Conservation (phyloP, 2,329 filamentous ascomycete species). For the Fusarium abutilonis region DNA sequence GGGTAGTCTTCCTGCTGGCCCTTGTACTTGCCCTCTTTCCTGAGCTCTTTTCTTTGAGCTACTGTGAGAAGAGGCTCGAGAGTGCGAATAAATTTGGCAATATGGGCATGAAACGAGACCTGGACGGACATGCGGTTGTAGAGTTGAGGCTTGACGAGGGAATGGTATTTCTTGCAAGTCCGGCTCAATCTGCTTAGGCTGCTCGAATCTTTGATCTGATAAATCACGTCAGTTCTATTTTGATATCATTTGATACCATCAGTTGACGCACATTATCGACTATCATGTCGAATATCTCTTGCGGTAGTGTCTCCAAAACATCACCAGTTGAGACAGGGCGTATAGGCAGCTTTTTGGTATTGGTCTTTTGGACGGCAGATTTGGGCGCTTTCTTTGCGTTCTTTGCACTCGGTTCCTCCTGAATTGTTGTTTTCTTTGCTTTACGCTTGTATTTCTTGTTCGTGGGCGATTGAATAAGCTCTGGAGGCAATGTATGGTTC, state of each 20-base stretch:
- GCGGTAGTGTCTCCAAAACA: conserved; percentile 13
- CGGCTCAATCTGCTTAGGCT: conserved; percentile 16
- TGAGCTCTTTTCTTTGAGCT: conserved; percentile 32
- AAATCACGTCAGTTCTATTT: background rate
- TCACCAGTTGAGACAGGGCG: background rate
- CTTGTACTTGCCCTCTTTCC: conserved; percentile 28
- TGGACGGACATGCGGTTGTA: conserved; percentile 20
- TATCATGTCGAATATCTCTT: conserved; percentile 31
- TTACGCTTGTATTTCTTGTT: conserved; percentile 17
- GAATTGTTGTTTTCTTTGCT: conserved; percentile 7
- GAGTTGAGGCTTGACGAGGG: conserved; percentile 23
- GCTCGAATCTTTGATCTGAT: conserved; percentile 7
- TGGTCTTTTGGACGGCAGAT: background rate
- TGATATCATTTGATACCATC: background rate
- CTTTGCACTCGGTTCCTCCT: background rate
- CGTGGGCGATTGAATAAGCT: background rate
- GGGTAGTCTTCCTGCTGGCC: conserved; percentile 33
- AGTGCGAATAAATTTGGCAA: conserved; percentile 32
- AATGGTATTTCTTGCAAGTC: conserved; percentile 35
- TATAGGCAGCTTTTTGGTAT: background rate
- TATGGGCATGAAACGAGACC: conserved; percentile 22
- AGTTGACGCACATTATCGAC: conserved; percentile 11
- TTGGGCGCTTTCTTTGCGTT: background rate
- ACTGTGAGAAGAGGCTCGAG: conserved; percentile 32
- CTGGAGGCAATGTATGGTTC: background rate